Conservation (phyloP, 2,329 filamentous ascomycete species). For the Aspergillus sp. region DNA sequence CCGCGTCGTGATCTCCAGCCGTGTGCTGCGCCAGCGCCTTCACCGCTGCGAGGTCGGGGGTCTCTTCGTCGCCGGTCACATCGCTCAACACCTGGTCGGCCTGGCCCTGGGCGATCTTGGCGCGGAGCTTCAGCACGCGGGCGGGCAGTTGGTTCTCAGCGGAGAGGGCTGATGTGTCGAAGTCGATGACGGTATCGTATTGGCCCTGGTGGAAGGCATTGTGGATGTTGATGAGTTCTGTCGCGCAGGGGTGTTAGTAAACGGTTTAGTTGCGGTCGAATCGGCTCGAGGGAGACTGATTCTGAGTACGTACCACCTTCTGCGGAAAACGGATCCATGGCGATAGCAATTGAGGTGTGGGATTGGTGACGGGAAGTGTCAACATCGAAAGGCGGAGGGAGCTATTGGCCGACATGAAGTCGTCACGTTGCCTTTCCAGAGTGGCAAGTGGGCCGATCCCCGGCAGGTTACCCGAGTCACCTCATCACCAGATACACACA, state of each 20-base stretch:
- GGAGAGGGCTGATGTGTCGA: slow-evolving; percentile 77
- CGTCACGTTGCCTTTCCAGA: slow-evolving; percentile 22
- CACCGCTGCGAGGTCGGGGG: slow-evolving; percentile 74
- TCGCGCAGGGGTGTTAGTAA: slow-evolving; percentile 18
- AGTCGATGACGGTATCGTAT: slow-evolving; percentile 82
- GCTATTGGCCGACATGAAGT: slow-evolving; percentile 13
- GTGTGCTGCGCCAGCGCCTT: slow-evolving; percentile 69
- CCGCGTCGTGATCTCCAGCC: slow-evolving; percentile 60
- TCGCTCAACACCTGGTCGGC: slow-evolving; percentile 70
- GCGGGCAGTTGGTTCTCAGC: slow-evolving; percentile 74
- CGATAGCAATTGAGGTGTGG: slow-evolving; percentile 12
- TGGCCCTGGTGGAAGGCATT: slow-evolving; percentile 73
- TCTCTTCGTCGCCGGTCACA: slow-evolving; percentile 61
- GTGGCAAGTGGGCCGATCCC: slow-evolving; percentile 13
- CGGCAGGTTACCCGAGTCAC: slow-evolving; percentile 13
- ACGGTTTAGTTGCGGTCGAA: not conserved
- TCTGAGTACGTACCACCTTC: slow-evolving; percentile 54
- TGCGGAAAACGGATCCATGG: slow-evolving; percentile 64
- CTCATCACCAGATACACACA: not conserved
- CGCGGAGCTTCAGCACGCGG: slow-evolving; percentile 74
- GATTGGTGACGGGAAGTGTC: slow-evolving; percentile 1
- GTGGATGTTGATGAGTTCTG: slow-evolving; percentile 67
- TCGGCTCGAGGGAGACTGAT: slow-evolving; percentile 4
- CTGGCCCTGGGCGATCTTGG: slow-evolving; percentile 79
- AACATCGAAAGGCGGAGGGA: not conserved